These are phyloP conservation scores for Medicago arabica DNA, from an alignment of 306 rosid species.

Conservation along the genomic window DNA sequence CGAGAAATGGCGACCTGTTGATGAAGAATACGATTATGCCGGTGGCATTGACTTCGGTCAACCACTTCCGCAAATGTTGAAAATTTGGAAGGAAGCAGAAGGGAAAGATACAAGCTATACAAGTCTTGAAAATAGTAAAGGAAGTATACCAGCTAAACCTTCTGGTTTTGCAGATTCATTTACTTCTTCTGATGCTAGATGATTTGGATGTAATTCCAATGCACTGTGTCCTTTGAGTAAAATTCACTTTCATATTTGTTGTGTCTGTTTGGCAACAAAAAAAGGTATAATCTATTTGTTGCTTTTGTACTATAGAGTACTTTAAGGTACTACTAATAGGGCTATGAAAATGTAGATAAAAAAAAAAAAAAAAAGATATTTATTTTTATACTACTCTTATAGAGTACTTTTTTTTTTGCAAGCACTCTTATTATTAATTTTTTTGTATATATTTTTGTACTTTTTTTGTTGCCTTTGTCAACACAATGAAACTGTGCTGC, in stretches of 20 bases:
- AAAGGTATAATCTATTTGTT: conserved; percentile 9
- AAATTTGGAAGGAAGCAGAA: conserved; percentile 74
- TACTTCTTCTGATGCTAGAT: conserved; percentile 70
- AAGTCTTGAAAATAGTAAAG: conserved; percentile 62
- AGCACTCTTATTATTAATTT: too few relatives aligned
- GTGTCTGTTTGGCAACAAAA: conserved; percentile 25
- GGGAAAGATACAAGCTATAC: conserved; percentile 49
- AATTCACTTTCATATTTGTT: conserved; percentile 1
- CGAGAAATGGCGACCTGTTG: conserved; percentile 73
- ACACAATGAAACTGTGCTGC: too few relatives aligned
- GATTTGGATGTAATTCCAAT: conserved; percentile 41
- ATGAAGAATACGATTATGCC: conserved; percentile 48
- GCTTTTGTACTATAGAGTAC: conserved; percentile 26
- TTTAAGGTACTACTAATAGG: conserved; percentile 8
- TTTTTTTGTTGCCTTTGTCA: too few relatives aligned
- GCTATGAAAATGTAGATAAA: conserved; percentile 29
- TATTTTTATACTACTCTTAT: not conserved
- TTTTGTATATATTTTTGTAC: too few relatives aligned
- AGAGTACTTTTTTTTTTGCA: not conserved
- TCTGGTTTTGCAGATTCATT: conserved; percentile 74
- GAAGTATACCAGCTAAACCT: conserved; percentile 74
- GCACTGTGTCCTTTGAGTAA: not conserved
- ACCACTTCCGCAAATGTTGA: conserved; percentile 75
- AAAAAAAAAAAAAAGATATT: not conserved
- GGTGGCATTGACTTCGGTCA: conserved; percentile 58